Percentiles rank a stretch among this genome's conserved stretches.
These are phyloP conservation scores for Malassezia arunalokei DNA, from an alignment of 1,284 basidiomycete species.

Conservation along the genomic window DNA sequence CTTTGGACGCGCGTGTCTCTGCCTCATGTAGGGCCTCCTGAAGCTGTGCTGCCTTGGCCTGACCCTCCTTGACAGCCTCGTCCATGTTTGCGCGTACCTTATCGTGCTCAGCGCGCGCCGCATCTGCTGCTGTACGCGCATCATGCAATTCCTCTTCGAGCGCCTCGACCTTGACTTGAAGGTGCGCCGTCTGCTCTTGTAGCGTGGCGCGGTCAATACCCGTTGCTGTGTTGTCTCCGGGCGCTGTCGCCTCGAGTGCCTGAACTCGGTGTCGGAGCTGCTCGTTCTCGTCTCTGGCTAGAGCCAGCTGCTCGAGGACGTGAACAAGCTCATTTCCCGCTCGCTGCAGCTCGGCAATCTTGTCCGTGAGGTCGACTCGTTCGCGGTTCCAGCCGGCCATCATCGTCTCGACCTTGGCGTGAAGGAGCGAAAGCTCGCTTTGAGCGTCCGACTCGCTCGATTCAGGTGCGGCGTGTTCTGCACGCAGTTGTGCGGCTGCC, in stretches of 20 bases:
- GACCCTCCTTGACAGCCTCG: slow-evolving; percentile 55
- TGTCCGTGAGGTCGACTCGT: slow-evolving; percentile 38
- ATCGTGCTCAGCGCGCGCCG: slow-evolving; percentile 39
- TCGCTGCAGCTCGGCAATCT: slow-evolving; percentile 66
- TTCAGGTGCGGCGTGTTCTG: background rate
- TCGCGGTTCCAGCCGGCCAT: slow-evolving; percentile 31
- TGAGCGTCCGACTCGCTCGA: background rate
- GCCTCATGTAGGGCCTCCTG: slow-evolving; percentile 50
- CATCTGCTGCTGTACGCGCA: slow-evolving; percentile 34
- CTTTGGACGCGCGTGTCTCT: slow-evolving; percentile 43
- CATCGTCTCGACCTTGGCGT: slow-evolving; percentile 27
- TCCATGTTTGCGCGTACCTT: slow-evolving; percentile 60
- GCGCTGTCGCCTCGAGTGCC: slow-evolving; percentile 5
- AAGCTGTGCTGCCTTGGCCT: slow-evolving; percentile 55
- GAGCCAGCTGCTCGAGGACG: slow-evolving; percentile 23
- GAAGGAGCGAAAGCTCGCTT: slow-evolving; percentile 9
- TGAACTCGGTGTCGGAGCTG: slow-evolving; percentile 14
- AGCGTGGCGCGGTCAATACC: slow-evolving; percentile 88
- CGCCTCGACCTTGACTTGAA: slow-evolving; percentile 61
- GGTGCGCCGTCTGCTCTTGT: slow-evolving; percentile 70
- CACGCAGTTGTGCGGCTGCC: slow-evolving; percentile 1
- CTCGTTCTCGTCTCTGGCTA: slow-evolving; percentile 17
- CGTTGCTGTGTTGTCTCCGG: slow-evolving; percentile 52
- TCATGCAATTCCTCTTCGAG: slow-evolving; percentile 81
- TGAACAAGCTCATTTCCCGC: slow-evolving; percentile 60